Base-by-base conservation (phyloP, 2,329 filamentous ascomycete genomes). In the Sclerotinia subarctica region DNA sequence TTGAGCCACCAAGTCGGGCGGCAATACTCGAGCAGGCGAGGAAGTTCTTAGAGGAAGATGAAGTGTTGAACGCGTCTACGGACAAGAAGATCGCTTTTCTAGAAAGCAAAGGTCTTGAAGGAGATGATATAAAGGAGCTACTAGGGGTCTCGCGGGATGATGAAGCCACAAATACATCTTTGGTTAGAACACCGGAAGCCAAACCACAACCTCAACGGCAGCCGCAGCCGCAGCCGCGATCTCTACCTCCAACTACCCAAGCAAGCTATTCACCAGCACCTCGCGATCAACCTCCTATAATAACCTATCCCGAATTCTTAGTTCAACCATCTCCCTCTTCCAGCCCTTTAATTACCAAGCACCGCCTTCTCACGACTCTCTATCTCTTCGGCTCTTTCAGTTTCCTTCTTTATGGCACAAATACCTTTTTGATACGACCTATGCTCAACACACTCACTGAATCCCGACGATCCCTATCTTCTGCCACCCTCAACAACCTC, bases 41-140 rank as follows among this genome's bases (percentile, higher is more conserved):
- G 54, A 86, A 83, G 65, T 97, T 97, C 76, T 84, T 97, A 5
- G 82, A 91, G 63, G 90, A 96, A 69, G 87, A 91, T 10, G 82
- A 84, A 26, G 91, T 97, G 68, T 87, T 85, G 69, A 81, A 89
- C 78, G 87, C 90, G 46, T 83, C 90, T 0, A 83, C 84, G 56
- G 89, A 92, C 67, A 89, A 88, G 78, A 96, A 96, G 80, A 82
- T 85, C 26, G 85, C 86, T 10, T 97, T 97, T 73, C 81, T 97
- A 1, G 84, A 88, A 75, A 86, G 86, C 63, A 97, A 97, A 78
- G 92, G 92, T 4, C 81, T 97, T 10, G 80, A 80, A 4, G 80
- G 85, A 5, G 82, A 84, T 44, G 88, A 94, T 70, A 92, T 96
- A 70, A 81, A 91, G 72, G 81, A 82, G 62, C 81, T 96, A 10